Base-by-base conservation (phyloP, 2,329 filamentous ascomycete species). In the Fusarium beomiforme region DNA sequence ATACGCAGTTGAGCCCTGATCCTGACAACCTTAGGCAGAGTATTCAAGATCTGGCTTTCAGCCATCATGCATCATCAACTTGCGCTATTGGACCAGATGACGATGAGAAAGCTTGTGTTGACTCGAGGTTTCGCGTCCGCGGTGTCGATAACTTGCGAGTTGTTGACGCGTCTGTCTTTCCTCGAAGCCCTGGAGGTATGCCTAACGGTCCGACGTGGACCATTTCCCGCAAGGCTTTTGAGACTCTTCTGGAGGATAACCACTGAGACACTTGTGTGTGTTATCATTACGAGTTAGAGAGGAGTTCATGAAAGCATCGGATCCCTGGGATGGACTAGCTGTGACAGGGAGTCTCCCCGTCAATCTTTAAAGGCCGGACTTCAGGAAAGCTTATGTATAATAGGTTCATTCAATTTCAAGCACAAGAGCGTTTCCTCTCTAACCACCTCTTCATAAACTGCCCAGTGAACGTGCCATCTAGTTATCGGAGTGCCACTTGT, bases 211-310 rank as follows among this genome's bases (percentile, higher is more conserved):
- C 46, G 0, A 64, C 61, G 2, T 64, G 61, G 61, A 64, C 61
- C 13, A 64, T 64, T 2, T 64, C 59, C 5, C 47, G 59, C 34
- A 64, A 64, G 34, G 61, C 59, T 17, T 64, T 64, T 13, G 46
- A 64, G 26, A 41, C 16, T 0, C 21, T 64, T 9, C 9, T 64
- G 26, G n/a, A 64, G 16, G 61, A 64, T 1, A 64, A 64, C 2
- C 37, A 64, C 4, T 31, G 2, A 37, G 17, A 10, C 29, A 29
- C 29, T 29, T 10, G n/a, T n/a, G n/a, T n/a, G n/a, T n/a, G n/a
- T n/a, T n/a, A n/a, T n/a, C n/a, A n/a, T n/a, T n/a, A n/a, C n/a
- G n/a, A n/a, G n/a, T n/a, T n/a, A 29, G 29, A 10, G 8, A 29
- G 8, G 8, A 10, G 8, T 29, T 29, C 29, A 9, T 29, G 11